phyloP scores from a whole-genome alignment of 306 rosid species.

The Castanospermum australe region DNA sequence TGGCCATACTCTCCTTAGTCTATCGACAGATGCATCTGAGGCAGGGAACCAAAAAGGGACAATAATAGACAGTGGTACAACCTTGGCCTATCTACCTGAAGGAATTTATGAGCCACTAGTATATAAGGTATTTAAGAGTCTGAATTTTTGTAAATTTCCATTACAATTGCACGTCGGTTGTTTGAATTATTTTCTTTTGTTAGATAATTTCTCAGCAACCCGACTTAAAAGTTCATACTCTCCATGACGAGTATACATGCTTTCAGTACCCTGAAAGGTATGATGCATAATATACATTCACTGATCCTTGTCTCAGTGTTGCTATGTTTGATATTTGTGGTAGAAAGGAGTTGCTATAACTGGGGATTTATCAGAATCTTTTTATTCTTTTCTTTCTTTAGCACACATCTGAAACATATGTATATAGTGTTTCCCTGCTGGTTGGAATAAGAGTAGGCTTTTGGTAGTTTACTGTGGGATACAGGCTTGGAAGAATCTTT shows the following conservation, averaged over 20 bases:
- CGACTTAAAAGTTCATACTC: constrained; percentile 67
- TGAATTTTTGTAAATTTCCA: not conserved
- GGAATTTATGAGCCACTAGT: constrained; percentile 76
- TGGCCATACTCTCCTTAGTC: constrained; percentile 58
- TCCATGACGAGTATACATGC: constrained; percentile 88
- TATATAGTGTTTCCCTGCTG: too few species aligned
- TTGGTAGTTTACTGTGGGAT: not conserved
- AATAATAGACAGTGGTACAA: constrained; percentile 95
- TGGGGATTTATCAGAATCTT: not conserved
- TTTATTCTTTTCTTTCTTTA: constrained; percentile 15
- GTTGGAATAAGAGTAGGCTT: too few species aligned
- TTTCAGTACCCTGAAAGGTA: constrained; percentile 87
- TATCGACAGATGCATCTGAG: constrained; percentile 61
- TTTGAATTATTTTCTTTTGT: constrained; percentile 34
- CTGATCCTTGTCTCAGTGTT: not conserved
- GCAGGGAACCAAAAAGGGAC: constrained; percentile 78
- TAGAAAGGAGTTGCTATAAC: not conserved
- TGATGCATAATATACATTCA: constrained; percentile 20
- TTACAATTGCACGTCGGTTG: constrained; percentile 12
- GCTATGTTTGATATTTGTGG: not conserved
- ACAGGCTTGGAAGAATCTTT: not conserved
- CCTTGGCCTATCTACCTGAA: constrained; percentile 98
- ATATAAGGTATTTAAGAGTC: constrained; percentile 47
- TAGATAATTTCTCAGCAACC: constrained; percentile 82
- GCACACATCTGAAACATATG: not conserved